Conservation (phyloP, 164 flowering plant genomes). For the Liriodendron chinense region DNA sequence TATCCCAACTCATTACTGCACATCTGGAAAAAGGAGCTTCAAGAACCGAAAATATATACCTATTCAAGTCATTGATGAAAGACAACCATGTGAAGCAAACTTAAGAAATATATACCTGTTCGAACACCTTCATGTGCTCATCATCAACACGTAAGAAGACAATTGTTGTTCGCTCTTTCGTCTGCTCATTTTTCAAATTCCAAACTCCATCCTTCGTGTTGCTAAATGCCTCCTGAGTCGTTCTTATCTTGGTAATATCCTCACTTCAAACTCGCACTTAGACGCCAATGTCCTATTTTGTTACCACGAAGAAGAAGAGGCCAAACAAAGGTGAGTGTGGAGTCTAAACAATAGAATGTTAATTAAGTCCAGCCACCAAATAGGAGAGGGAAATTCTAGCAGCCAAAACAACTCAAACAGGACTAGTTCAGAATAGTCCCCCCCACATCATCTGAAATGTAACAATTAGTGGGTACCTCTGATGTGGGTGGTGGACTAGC, state of each 20-base stretch:
- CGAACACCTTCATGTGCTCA: slow-evolving; percentile 98
- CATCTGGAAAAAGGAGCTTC: too few species aligned
- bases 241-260: slow-evolving; percentile 92
- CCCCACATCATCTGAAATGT: too few species aligned
- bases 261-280: slow-evolving; percentile 97
- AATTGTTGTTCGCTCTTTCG: slow-evolving; percentile 94
- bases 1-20: too few species aligned
- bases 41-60: too few species aligned
- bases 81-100: too few species aligned
- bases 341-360: too few species aligned
- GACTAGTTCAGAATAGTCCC: too few species aligned
- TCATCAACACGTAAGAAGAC: slow-evolving; percentile 98
- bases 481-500: too few species aligned
- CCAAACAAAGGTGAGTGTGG: neutral
- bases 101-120: too few species aligned
- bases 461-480: too few species aligned
- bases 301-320: neutral
- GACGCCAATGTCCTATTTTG: slow-evolving; percentile 3
- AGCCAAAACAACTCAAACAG: too few species aligned
- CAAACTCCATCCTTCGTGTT: slow-evolving; percentile 97
- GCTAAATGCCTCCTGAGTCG: slow-evolving; percentile 98
- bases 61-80: too few species aligned
- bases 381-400: neutral
- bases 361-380: neutral
- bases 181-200: slow-evolving; percentile 98